Base-by-base conservation (phyloP, 2,329 filamentous ascomycete genomes). In the Diplodia intermedia region DNA sequence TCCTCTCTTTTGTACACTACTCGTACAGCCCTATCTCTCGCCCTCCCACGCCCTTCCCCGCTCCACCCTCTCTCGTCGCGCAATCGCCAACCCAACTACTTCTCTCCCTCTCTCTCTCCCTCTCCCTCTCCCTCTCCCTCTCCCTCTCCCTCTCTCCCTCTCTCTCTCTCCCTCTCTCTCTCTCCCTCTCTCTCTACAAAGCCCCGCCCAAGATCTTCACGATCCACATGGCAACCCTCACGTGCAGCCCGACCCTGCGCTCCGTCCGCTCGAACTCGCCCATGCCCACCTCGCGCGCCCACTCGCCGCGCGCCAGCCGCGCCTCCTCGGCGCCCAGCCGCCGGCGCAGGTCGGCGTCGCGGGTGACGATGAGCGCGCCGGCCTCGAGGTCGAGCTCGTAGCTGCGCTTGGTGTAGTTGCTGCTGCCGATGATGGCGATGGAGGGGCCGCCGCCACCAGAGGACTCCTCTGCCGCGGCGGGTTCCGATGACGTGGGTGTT, bases 351-450 rank as follows among this genome's bases (percentile, higher is more conserved):
- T 83, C 86, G 29, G 89, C 83, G 74, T 98, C 90, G 26, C 84
- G 84, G 1, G 95, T 99, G 4, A 97, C 88, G 33, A 99, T 90
- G 68, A 97, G 79, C 0, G 92, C 91, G 40, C 96, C 95, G 0
- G 91, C 91, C 78, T 99, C 95, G 2, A 99, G 85, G 79, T 99
- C 95, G 52, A 97, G 86, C 50, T 90, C 90, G 79, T 99, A 98
- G 75, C 92, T 96, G 56, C 95, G 86, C 78, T 95, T 94, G 0
- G 95, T 99, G 79, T 98, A 99, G 77, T 99, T 99, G 11, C 91
- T 95, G 76, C 92, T 96, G 1, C 95, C 95, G 0, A 99, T 87
- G 20, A 98, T 84, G 38, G 90, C 96, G 67, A 98, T 84, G 57
- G 90, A 89, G 0, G 93, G 93, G 49, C 89, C 82, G 14, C 6